Conservation (phyloP, 169 alveolate species). For the Cryptosporidium viatorum region DNA sequence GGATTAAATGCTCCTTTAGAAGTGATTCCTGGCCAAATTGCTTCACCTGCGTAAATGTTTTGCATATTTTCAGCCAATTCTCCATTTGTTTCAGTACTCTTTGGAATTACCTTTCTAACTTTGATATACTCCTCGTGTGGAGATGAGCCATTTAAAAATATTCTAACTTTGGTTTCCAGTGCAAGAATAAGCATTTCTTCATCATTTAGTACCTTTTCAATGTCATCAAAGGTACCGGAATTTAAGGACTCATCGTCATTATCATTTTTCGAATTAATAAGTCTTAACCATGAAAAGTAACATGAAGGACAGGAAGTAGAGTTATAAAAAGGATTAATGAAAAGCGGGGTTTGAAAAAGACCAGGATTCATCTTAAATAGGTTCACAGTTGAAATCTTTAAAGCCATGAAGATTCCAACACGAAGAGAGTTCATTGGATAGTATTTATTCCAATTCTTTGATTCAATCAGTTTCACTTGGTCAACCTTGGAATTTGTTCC, state of each 20-base stretch:
- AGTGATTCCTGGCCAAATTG: conserved; percentile 67
- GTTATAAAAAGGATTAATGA: conserved; percentile 36
- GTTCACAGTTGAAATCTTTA: conserved; percentile 51
- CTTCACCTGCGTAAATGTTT: conserved; percentile 23
- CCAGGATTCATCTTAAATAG: conserved; percentile 15
- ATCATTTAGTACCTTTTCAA: not conserved
- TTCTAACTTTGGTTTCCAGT: conserved; percentile 29
- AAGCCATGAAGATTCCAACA: conserved; percentile 46
- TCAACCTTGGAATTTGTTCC: not conserved
- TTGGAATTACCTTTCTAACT: not conserved
- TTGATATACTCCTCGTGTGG: not conserved
- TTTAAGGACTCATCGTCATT: not conserved
- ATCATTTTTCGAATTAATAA: not conserved
- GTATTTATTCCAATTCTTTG: conserved; percentile 23
- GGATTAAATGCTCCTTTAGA: conserved; percentile 64
- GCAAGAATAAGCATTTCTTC: conserved; percentile 44
- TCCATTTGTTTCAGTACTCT: not conserved
- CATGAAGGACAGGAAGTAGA: conserved; percentile 57
- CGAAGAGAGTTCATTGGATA: conserved; percentile 63
- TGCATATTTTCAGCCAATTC: not conserved
- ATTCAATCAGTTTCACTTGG: conserved; percentile 2
- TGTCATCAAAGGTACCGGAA: not conserved
- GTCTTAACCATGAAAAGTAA: conserved; percentile 53
- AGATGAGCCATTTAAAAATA: conserved; percentile 36
- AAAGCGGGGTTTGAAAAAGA: conserved; percentile 41